Conservation (phyloP, 768 basidiomycete species). For the Boletus patriciae region DNA sequence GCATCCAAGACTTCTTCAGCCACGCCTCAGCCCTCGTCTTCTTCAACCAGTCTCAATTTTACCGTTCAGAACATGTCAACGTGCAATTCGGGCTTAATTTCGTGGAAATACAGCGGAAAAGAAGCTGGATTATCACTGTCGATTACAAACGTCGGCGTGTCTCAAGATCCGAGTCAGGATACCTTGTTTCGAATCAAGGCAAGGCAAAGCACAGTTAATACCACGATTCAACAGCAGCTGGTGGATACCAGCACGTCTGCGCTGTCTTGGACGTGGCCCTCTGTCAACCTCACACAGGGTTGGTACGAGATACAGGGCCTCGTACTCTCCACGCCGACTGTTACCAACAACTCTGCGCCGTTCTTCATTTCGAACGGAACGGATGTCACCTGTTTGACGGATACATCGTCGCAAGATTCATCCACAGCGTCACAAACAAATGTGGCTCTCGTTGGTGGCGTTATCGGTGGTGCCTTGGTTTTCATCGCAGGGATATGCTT, state of each 20-base stretch:
- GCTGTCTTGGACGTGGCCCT: conserved; percentile 41
- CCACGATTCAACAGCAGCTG: conserved; percentile 26
- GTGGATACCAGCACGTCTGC: conserved; percentile 26
- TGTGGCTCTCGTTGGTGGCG: conserved; percentile 47
- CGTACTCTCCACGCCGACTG: conserved; percentile 1
- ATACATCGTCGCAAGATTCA: conserved; percentile 11
- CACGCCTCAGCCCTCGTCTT: conserved; percentile 16
- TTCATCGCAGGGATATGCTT: conserved; percentile 35
- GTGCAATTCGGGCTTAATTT: conserved; percentile 34
- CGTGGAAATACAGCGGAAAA: conserved; percentile 43
- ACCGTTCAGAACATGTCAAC: conserved; percentile 34
- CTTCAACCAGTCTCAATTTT: conserved; percentile 22
- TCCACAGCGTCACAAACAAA: conserved; percentile 31
- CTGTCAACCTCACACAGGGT: conserved; percentile 49
- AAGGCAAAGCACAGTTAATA: not conserved
- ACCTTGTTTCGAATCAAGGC: conserved; percentile 5
- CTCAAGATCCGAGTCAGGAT: conserved; percentile 19
- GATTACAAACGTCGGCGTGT: conserved; percentile 42
- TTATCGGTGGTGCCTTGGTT: conserved; percentile 37
- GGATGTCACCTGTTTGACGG: conserved; percentile 34
- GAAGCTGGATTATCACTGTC: conserved; percentile 32
- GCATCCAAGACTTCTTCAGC: conserved; percentile 14
- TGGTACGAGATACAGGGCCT: conserved; percentile 42
- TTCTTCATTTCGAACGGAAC: conserved; percentile 42
- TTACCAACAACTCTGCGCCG: conserved; percentile 21